Evolutionary conservation across 225 moss, liverwort and hornwort species (phyloP).

Genomic region (Neckera pumila): DNA sequence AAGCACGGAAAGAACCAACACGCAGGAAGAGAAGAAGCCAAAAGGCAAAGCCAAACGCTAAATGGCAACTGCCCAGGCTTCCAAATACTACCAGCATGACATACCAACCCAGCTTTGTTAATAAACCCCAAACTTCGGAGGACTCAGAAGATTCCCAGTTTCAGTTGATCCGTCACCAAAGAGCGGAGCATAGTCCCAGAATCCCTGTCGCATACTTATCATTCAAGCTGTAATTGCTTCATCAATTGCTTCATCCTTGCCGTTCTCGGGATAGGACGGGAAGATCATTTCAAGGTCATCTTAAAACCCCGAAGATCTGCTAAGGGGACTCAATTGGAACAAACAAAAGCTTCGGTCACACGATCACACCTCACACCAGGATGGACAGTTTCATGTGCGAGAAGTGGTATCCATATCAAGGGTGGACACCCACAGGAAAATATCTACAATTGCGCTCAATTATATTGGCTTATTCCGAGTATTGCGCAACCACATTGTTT

Average conservation of each 20-base stretch:
- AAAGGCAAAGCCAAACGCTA: no score
- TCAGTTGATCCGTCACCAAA: neutral
- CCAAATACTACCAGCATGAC: no score
- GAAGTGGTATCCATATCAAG: neutral
- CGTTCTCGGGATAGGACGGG: neutral
- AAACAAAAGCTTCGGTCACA: neutral
- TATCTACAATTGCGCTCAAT: neutral
- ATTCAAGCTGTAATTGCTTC: neutral
- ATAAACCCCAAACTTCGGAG: no score
- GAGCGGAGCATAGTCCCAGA: neutral
- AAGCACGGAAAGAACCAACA: no score
- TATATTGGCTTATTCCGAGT: neutral
- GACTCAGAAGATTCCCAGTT: neutral
- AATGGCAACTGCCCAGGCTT: no score
- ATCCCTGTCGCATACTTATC: neutral
- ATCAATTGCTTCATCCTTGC: neutral
- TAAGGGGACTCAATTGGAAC: neutral
- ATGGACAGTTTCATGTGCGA: neutral
- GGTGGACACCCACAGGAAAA: neutral
- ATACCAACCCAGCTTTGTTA: no score
- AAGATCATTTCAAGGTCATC: neutral
- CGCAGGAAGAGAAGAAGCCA: no score
- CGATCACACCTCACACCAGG: neutral
- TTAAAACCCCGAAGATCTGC: neutral
- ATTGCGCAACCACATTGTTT: no score